Evolutionary conservation across 2,329 filamentous ascomycete genomes (phyloP).

Genomic region (Cladosporium sphaerospermum): DNA sequence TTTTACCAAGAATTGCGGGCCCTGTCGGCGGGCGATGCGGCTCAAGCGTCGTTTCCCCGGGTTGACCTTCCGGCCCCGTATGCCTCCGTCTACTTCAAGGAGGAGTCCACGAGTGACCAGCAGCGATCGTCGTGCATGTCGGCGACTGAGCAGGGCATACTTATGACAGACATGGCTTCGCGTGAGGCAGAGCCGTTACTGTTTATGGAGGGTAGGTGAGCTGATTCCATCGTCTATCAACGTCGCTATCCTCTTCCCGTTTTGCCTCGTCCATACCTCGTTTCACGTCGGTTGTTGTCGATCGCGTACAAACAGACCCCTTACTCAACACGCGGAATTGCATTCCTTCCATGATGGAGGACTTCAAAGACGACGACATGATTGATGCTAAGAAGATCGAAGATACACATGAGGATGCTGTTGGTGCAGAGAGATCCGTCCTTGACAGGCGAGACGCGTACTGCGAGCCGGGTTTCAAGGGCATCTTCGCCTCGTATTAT

Average conservation of each 20-base stretch:
- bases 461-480: conserved; percentile 27
- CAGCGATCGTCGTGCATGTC: conserved; percentile 7
- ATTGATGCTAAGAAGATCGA: conserved; percentile 9
- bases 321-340: neutral
- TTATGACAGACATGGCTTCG: conserved; percentile 8
- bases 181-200: conserved; percentile 6
- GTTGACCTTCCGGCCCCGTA: conserved; percentile 2
- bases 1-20: neutral
- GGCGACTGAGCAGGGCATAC: conserved; percentile 11
- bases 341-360: neutral
- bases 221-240: neutral
- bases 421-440: neutral
- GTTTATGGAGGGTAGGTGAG: conserved; percentile 10
- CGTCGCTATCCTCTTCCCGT: neutral
- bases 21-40: neutral
- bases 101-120: conserved; percentile 8
- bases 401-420: conserved; percentile 2
- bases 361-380: conserved; percentile 3
- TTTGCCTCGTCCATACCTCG: neutral
- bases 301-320: neutral
- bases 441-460: conserved; percentile 17
- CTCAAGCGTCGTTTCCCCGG: neutral
- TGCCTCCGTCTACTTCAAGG: conserved; percentile 1
- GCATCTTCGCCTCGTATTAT: conserved; percentile 36
- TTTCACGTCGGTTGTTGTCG: neutral